Evolutionary conservation across 495 filamentous ascomycete species (phyloP).

Genomic region (Amphirosellinia nigrospora): DNA sequence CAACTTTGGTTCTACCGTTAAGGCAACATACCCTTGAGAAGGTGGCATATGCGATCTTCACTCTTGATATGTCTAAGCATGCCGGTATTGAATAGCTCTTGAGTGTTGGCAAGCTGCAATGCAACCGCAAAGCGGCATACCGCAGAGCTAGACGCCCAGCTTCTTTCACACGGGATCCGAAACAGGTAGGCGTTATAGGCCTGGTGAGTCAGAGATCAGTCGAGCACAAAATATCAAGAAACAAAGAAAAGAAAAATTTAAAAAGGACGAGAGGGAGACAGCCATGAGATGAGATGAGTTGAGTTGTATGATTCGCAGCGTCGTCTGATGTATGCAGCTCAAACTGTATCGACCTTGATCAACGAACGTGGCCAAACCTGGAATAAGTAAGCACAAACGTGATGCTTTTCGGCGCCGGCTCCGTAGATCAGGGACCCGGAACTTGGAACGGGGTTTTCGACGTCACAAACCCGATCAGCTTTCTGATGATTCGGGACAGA

Average conservation of each 20-base stretch:
- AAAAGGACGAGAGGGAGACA: background rate
- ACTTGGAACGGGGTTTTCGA: slow-evolving; percentile 33
- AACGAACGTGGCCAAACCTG: slow-evolving; percentile 27
- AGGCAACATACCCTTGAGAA: background rate
- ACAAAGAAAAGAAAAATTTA: background rate
- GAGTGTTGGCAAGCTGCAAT: background rate
- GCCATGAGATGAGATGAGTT: slow-evolving; percentile 1
- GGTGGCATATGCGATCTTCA: slow-evolving; percentile 1
- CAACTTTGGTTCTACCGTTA: background rate
- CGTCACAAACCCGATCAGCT: slow-evolving; percentile 32
- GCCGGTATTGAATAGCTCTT: background rate
- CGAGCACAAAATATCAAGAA: background rate
- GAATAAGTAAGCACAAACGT: slow-evolving; percentile 25
- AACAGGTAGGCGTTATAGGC: slow-evolving; percentile 6
- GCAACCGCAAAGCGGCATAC: slow-evolving; percentile 6
- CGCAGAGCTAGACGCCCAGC: slow-evolving; percentile 8
- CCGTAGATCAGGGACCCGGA: slow-evolving; percentile 42
- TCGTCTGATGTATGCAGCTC: slow-evolving; percentile 14
- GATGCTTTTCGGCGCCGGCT: slow-evolving; percentile 30
- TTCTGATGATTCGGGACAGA: background rate
- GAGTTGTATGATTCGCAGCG: slow-evolving; percentile 19
- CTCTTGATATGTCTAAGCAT: background rate
- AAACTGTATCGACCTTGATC: slow-evolving; percentile 18
- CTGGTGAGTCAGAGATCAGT: slow-evolving; percentile 13
- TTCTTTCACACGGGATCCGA: slow-evolving; percentile 15